Evolutionary conservation across 805 yeast genomes (phyloP).

Genomic region (Cyberlindnera bimundalis): DNA sequence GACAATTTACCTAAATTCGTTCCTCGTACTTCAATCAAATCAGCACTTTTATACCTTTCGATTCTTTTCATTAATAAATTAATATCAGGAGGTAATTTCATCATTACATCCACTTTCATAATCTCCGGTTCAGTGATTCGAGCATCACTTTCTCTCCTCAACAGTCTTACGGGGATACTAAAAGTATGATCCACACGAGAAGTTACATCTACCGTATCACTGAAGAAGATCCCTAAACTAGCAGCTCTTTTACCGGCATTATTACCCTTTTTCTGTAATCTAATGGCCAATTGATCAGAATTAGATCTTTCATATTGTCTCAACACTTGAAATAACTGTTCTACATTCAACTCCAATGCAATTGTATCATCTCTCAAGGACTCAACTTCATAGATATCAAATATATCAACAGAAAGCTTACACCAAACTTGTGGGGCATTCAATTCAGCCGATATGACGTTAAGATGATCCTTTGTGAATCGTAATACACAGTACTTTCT

Average conservation of each 20-base stretch:
- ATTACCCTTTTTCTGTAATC: conserved; percentile 40
- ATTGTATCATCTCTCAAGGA: conserved; percentile 53
- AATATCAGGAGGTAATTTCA: conserved; percentile 48
- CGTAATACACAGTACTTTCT: conserved; percentile 55
- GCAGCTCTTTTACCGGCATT: conserved; percentile 40
- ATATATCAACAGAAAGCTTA: conserved; percentile 42
- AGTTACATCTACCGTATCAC: conserved; percentile 39
- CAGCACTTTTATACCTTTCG: conserved; percentile 60
- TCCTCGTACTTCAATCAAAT: conserved; percentile 47
- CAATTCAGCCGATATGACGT: conserved; percentile 48
- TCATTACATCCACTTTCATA: conserved; percentile 49
- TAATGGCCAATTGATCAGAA: conserved; percentile 46
- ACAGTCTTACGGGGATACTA: conserved; percentile 65
- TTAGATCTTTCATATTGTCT: conserved; percentile 52
- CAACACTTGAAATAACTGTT: conserved; percentile 54
- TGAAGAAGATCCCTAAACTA: conserved; percentile 51
- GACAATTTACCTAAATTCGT: conserved; percentile 47
- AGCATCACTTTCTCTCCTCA: conserved; percentile 52
- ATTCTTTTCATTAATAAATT: conserved; percentile 53
- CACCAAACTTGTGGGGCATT: conserved; percentile 72
- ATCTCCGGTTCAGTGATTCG: conserved; percentile 62
- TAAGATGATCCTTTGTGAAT: conserved; percentile 47
- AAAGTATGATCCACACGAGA: conserved; percentile 59
- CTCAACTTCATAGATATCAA: conserved; percentile 29
- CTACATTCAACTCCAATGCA: conserved; percentile 59